Evolutionary conservation across 2,329 filamentous ascomycete species (phyloP).

Genomic region (Rhynchosporium secalis): DNA sequence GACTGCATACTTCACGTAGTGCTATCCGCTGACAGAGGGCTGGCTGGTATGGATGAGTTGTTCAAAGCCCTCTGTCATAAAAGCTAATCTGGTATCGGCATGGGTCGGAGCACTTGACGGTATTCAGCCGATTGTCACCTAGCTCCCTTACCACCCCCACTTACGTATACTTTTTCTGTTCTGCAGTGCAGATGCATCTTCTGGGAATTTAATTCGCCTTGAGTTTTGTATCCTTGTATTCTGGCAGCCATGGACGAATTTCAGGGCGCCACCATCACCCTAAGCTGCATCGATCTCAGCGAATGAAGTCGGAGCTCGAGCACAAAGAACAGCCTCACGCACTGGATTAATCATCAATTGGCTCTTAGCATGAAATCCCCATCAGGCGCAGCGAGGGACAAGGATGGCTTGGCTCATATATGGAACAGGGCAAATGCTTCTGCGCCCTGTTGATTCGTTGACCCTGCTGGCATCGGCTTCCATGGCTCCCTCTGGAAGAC

Average conservation of each 20-base stretch:
- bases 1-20: constrained; percentile 6
- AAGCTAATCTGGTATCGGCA: not conserved
- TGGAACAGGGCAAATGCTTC: constrained; percentile 12
- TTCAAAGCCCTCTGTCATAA: not conserved
- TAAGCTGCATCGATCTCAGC: not conserved
- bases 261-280: constrained; percentile 29
- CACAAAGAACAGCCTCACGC: constrained; percentile 31
- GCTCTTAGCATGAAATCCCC: constrained; percentile 14
- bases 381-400: constrained; percentile 27
- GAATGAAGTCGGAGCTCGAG: constrained; percentile 19
- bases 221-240: constrained; percentile 12
- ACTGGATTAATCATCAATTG: constrained; percentile 20
- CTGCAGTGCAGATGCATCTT: constrained; percentile 8
- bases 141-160: not conserved
- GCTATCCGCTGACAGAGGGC: constrained; percentile 9
- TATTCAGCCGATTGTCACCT: constrained; percentile 11
- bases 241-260: constrained; percentile 25
- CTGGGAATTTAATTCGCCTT: constrained; percentile 18
- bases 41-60: constrained; percentile 15
- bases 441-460: constrained; percentile 26
- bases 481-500: constrained; percentile 25
- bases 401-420: constrained; percentile 4
- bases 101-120: not conserved
- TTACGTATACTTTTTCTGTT: constrained; percentile 6
- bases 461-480: constrained; percentile 19